Evolutionary conservation across 352 stramenopile species (phyloP).

Genomic region (Phytophthora cajani): DNA sequence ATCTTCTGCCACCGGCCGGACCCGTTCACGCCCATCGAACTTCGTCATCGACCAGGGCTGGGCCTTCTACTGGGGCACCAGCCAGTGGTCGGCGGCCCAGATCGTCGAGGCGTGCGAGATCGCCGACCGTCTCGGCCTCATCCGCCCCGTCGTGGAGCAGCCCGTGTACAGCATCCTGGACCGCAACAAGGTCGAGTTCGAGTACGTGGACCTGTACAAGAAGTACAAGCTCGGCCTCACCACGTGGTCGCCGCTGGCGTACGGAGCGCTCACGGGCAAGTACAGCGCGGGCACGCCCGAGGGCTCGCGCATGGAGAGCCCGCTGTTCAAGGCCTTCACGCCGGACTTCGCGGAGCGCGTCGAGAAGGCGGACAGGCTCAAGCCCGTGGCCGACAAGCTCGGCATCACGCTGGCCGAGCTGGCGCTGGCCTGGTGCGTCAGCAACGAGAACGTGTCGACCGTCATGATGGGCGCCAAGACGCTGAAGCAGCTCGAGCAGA

Average conservation of each 20-base stretch:
- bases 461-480: slow-evolving; percentile 68
- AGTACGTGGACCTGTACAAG: slow-evolving; percentile 61
- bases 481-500: slow-evolving; percentile 60
- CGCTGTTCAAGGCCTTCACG: slow-evolving; percentile 6
- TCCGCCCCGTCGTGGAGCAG: slow-evolving; percentile 53
- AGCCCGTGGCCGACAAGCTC: slow-evolving; percentile 31
- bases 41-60: slow-evolving; percentile 36
- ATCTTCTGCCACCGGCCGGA: slow-evolving; percentile 48
- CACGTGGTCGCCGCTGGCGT: slow-evolving; percentile 41
- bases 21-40: slow-evolving; percentile 43
- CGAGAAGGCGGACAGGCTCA: slow-evolving; percentile 38
- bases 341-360: slow-evolving; percentile 22
- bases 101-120: slow-evolving; percentile 56
- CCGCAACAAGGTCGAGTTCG: slow-evolving; percentile 55
- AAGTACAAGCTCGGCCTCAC: slow-evolving; percentile 36
- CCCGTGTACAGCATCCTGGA: slow-evolving; percentile 69
- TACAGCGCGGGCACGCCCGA: slow-evolving; percentile 49
- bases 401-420: slow-evolving; percentile 43
- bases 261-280: slow-evolving; percentile 71
- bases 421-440: slow-evolving; percentile 62
- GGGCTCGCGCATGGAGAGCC: slow-evolving; percentile 36
- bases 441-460: slow-evolving; percentile 63
- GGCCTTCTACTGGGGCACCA: slow-evolving; percentile 52
- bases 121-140: slow-evolving; percentile 37
- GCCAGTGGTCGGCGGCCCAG: slow-evolving; percentile 51